Evolutionary conservation across 192 early-diverging fungal species (phyloP), one percentile per base, ranked within the genome.

Genomic region (Paraglomus brasilianum): DNA sequence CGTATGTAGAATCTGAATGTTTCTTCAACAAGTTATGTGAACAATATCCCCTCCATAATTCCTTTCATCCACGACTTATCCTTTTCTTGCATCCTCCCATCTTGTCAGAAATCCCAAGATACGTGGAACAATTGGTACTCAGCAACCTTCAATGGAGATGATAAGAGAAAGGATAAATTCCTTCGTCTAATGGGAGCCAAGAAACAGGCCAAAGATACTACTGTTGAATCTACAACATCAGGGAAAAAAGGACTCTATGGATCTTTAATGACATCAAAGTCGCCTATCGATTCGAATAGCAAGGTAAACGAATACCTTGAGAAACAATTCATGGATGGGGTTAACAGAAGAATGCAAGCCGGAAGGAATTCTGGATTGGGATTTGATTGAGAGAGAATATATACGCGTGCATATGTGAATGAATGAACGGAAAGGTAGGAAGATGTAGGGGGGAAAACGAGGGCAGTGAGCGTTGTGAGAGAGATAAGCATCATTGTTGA

Each of bases 61-160:
- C 30, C 3, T 30, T 30, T 30, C 39, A 52, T n/a, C 36, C 40
- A 41, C 17, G 46, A 19, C 36, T 51, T 19, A 39, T 64, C 19
- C 36, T 43, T 39, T 30, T 30, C 30, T 30, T 30, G 30, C 30
- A 30, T 30, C 30, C 17, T 30, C 30, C 17, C 39, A 36, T 15
- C 45, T 67, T 30, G 57, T 22, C 41, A 72, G 46, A 15, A 7
- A 2, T n/a, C 47, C 40, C 14, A n/a, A 22, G 69, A 39, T 48
- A 30, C 74, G n/a, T 86, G 84, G 84, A 86, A 85, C 61, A 75
- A 86, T 70, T 86, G 84, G 84, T 71, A 47, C 19, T 73, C 81
- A 47, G 84, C 84, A 1, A 72, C 75, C 1, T 86, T 86, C 72
- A 73, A 74, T 19, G 30, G 30, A 30, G 77, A 86, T 64, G 65